Base-by-base conservation (phyloP, 176 grass and related monocot genomes). In the Saccharum officinarum region DNA sequence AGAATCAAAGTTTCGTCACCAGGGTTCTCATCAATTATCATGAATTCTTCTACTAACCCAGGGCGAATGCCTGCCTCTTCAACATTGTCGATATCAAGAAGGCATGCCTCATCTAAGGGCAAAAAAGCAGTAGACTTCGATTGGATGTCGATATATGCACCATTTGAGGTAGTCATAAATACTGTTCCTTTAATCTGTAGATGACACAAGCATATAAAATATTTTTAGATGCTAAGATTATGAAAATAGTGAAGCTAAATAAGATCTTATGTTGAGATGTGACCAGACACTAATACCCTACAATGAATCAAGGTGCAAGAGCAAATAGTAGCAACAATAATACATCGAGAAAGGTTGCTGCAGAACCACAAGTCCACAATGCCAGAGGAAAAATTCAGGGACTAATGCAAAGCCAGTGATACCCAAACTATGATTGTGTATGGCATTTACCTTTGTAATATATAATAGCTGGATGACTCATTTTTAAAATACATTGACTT, bases 131-230 rank as follows among this genome's bases (percentile, higher is more conserved):
- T 89, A 28, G 91, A 90, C 82, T 95, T 98, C 15, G 87, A 85
- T 73, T 92, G 90, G 20, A 95, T 95, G 63, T 98, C 93, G 65
- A 98, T 87, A 80, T 85, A 90, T 84, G 96, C 93, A 42, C 83
- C 87, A 82, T 92, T 92, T 8, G 80, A 72, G 69, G 82, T 87
- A 28, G 92, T 93, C 89, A 95, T 94, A 84, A 86, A 98, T 77
- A 98, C 81, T 62, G 86, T 84, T 63, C 96, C 96, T 80, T 86
- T 98, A 77, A 98, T 91, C 97, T 98, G 90, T 73, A 77, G n/a
- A 87, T 10, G 67, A 46, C 70, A 84, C 22, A 71, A 85, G 41
- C 17, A 79, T 17, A n/a, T 20, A 41, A 69, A 74, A 55, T 8
- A 67, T 5, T 25, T 39, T 31, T 71, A 88, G 40, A 93, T 78